Evolutionary conservation across 2,329 filamentous ascomycete genomes (phyloP), one percentile per base, ranked within the genome.

Genomic region (Alternaria sp.): DNA sequence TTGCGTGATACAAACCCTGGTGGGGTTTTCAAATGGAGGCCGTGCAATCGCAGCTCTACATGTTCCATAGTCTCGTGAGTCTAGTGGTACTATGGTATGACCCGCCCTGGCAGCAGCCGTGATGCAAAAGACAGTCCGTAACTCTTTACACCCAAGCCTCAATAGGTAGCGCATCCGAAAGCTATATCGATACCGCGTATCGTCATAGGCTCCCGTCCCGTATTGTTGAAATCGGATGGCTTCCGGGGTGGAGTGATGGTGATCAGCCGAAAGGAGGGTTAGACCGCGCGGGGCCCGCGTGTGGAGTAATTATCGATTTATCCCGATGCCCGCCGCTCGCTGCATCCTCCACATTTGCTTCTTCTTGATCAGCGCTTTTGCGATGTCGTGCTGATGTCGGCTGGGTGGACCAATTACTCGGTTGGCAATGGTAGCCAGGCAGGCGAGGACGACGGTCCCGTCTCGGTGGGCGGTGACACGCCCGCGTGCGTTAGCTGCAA

Each of bases 381-480:
- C 59, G 45, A 72, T 69, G 68, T 68, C 59, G 71, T 60, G 68
- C 68, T 71, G 66, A 78, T 78, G 75, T 73, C 73, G 65, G 66
- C 70, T 62, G 67, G 68, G 56, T 78, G 74, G 75, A 74, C 69
- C 51, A 77, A 77, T 73, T 76, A 76, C 63, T 76, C 75, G 65
- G 63, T 73, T 46, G 65, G 66, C 58, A 64, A 62, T 57, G 69
- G 72, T 23, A 71, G 68, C 61, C 69, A 72, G 51, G 60, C 58
- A 43, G 71, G 68, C 23, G 75, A 75, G 21, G 72, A 74, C 5
- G 74, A 74, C 10, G 69, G 67, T n/a, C 69, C 67, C 20, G 58
- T 69, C 45, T 67, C 67, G 14, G 68, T 74, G n/a, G 65, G 64
- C 18, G 75, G 75, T 21, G 76, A 77, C 55, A 63, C 65, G 44